Evolutionary conservation across 129 eudicot genomes (phyloP).

Genomic region (Chrysanthemum seticuspe): DNA sequence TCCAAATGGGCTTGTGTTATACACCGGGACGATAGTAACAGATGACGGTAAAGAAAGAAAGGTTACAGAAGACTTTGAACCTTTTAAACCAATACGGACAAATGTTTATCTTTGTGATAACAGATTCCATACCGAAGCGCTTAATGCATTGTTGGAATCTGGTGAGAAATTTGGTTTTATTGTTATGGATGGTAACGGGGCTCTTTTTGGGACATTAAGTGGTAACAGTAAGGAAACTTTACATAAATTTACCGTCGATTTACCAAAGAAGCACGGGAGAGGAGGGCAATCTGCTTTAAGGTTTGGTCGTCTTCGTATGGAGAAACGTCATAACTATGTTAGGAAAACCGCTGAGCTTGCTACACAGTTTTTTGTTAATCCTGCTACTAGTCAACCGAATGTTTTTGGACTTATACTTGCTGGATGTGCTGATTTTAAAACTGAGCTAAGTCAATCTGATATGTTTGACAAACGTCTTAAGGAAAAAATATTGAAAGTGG

Average conservation of each 20-base stretch:
- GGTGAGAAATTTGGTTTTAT: slow-evolving; percentile 49
- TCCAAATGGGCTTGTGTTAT: slow-evolving; percentile 42
- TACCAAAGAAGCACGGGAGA: slow-evolving; percentile 49
- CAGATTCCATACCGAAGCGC: slow-evolving; percentile 50
- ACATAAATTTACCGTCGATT: slow-evolving; percentile 44
- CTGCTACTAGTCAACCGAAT: slow-evolving; percentile 46
- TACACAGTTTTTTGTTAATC: slow-evolving; percentile 36
- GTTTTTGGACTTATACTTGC: slow-evolving; percentile 49
- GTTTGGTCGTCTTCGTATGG: slow-evolving; percentile 50
- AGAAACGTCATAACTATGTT: slow-evolving; percentile 49
- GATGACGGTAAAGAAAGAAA: slow-evolving; percentile 48
- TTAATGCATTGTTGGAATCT: slow-evolving; percentile 39
- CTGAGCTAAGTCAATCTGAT: slow-evolving; percentile 47
- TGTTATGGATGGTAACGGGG: slow-evolving; percentile 47
- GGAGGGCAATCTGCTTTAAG: slow-evolving; percentile 52
- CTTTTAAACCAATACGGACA: slow-evolving; percentile 39
- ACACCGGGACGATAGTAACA: slow-evolving; percentile 42
- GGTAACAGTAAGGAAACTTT: slow-evolving; percentile 41
- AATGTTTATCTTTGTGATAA: slow-evolving; percentile 48
- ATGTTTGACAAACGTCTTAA: slow-evolving; percentile 46
- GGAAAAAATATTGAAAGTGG: slow-evolving; percentile 40
- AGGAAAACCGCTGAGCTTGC: slow-evolving; percentile 28
- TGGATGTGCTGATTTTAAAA: slow-evolving; percentile 48
- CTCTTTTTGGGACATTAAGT: slow-evolving; percentile 44
- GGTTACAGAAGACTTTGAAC: slow-evolving; percentile 42